Percentiles rank a stretch among this genome's conserved stretches.
phyloP scores from a whole-genome alignment of 768 basidiomycete species.

The Trametes meyenii region DNA sequence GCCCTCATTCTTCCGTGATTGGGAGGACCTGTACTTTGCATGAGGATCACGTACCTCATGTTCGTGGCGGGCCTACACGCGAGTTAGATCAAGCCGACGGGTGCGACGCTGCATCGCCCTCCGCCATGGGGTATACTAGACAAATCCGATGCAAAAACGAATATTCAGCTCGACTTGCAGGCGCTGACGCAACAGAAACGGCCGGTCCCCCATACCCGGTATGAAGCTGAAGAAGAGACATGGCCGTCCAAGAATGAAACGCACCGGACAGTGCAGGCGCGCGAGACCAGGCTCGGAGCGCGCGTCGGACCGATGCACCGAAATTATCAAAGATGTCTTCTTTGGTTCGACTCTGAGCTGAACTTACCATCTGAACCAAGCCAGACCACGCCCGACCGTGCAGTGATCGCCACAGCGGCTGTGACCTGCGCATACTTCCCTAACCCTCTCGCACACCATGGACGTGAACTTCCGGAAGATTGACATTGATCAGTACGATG shows the following conservation, averaged over 20 bases:
- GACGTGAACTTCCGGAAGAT: slow-evolving; percentile 83
- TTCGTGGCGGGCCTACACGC: neutral
- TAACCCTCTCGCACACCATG: slow-evolving; percentile 29
- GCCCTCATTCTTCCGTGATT: slow-evolving; percentile 6
- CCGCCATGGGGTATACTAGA: no score
- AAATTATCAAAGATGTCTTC: neutral
- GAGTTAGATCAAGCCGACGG: neutral
- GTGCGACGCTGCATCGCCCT: neutral
- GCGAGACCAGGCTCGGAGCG: neutral
- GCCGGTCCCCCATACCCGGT: no score
- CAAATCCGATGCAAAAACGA: no score
- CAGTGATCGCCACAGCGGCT: neutral
- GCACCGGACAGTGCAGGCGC: no score
- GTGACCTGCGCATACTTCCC: neutral
- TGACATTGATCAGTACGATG: slow-evolving; percentile 92
- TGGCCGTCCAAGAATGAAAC: no score
- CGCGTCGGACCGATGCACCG: neutral
- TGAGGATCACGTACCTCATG: slow-evolving; percentile 13
- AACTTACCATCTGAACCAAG: neutral
- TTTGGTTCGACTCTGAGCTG: neutral
- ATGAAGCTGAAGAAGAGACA: no score
- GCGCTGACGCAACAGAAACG: no score
- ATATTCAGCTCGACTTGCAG: no score
- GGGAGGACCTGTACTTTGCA: neutral
- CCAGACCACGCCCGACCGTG: neutral